phyloP scores from a whole-genome alignment of 169 alveolate species.

The Cryptosporidium parvum region DNA sequence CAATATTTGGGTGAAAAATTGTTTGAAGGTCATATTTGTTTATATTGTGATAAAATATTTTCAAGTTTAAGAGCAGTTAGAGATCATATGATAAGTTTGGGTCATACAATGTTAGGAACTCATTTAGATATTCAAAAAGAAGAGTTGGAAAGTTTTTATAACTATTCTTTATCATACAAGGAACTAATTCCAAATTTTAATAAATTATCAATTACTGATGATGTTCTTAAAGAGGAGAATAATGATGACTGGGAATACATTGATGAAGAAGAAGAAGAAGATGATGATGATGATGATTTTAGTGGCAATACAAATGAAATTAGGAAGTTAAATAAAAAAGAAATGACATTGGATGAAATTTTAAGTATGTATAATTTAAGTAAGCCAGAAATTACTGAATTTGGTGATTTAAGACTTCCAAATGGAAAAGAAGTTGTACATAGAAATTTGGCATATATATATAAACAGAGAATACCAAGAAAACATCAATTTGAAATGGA shows the following conservation, averaged over 20 bases:
- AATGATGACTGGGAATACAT: constrained; percentile 85
- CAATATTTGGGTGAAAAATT: constrained; percentile 80
- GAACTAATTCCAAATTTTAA: constrained; percentile 26
- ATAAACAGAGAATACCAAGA: constrained; percentile 80
- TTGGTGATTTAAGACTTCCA: constrained; percentile 86
- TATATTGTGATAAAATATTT: constrained; percentile 79
- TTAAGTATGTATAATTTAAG: constrained; percentile 63
- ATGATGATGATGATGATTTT: constrained; percentile 10
- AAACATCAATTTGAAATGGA: not conserved
- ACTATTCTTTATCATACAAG: constrained; percentile 53
- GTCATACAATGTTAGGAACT: constrained; percentile 77
- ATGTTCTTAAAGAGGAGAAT: constrained; percentile 24
- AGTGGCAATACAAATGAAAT: not conserved
- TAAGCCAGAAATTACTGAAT: constrained; percentile 81
- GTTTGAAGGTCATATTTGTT: constrained; percentile 79
- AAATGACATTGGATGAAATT: constrained; percentile 29
- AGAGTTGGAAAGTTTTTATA: constrained; percentile 46
- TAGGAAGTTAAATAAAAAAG: not conserved
- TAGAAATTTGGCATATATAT: constrained; percentile 85
- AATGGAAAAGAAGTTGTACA: constrained; percentile 89
- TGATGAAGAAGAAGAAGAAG: constrained; percentile 67
- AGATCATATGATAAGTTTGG: constrained; percentile 84
- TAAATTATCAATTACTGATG: constrained; percentile 35
- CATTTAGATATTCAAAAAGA: constrained; percentile 66
- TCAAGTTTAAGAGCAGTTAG: constrained; percentile 80